phyloP scores from a whole-genome alignment of 164 flowering plant species.

The Aristolochia fimbriata region DNA sequence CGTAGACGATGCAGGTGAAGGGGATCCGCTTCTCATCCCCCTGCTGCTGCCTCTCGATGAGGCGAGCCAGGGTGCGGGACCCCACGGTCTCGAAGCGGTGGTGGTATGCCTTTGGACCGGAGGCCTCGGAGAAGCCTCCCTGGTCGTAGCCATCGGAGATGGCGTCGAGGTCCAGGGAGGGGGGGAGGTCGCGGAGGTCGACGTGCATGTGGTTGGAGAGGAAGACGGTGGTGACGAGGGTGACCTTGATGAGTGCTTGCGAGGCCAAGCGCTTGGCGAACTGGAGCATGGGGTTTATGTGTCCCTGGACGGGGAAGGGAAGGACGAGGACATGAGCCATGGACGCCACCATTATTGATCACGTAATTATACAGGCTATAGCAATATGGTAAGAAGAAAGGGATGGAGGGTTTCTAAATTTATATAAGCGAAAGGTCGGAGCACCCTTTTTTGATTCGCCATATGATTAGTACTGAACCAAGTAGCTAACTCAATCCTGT shows the following conservation, averaged over 20 bases:
- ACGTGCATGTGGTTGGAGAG: slow-evolving; percentile 9
- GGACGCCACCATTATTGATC: neutral
- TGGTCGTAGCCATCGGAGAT: slow-evolving; percentile 17
- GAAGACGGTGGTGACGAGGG: slow-evolving; percentile 15
- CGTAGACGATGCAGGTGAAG: slow-evolving; percentile 6
- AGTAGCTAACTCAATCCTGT: too few relatives aligned
- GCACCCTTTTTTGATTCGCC: too few relatives aligned
- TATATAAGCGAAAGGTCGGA: too few relatives aligned
- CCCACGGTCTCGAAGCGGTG: slow-evolving; percentile 4
- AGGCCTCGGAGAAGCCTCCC: slow-evolving; percentile 1
- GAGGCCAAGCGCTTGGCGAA: slow-evolving; percentile 16
- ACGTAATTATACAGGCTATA: neutral
- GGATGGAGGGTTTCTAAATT: too few relatives aligned
- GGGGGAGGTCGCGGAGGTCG: neutral
- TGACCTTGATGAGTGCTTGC: slow-evolving; percentile 7
- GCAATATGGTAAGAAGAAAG: too few relatives aligned
- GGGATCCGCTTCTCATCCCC: neutral
- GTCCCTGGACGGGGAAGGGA: slow-evolving; percentile 18
- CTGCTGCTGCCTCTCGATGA: slow-evolving; percentile 4
- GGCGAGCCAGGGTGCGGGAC: slow-evolving; percentile 1
- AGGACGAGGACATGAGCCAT: slow-evolving; percentile 16
- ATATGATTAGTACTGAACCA: too few relatives aligned
- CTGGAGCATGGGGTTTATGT: slow-evolving; percentile 22
- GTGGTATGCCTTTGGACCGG: neutral
- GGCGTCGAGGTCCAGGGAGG: neutral